Base-by-base conservation (phyloP, 768 basidiomycete genomes). In the Erythrobasidium yunnanense region DNA sequence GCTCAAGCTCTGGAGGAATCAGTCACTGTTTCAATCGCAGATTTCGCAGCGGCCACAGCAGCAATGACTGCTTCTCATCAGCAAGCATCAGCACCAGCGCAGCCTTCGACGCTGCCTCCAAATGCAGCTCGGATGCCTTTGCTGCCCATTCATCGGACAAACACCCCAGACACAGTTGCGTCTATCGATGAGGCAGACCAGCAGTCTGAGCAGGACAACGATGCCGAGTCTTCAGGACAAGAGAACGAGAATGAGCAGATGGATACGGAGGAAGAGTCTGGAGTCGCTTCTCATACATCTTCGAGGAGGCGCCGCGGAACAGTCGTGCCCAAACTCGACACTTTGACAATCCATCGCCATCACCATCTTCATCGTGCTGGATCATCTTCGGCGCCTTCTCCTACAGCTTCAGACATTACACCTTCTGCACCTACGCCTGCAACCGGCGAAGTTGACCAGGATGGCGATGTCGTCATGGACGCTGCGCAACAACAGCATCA, bases 401-500 rank as follows among this genome's bases (percentile, higher is more conserved):
- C 23, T 15, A 22, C 49, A 11, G 49, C 13, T 25, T 13, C 13
- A 11, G 15, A n/a, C 20, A 17, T 30, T 30, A 30, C 25, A 23
- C 25, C 11, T 29, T n/a, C 52, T 20, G 15, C 27, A 7, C 5
- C 18, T 20, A 7, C 13, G 25, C 7, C 91, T 73, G 86, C 86
- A 54, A 86, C 87, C 50, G 84, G 80, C 25, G 86, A 87, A 56
- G 80, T 79, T 1, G 82, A 82, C 55, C 81, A 82, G 78, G 82
- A 75, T 22, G 58, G 71, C 34, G 76, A 74, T 27, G 67, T 66
- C 52, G 33, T 42, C n/a, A 42, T 42, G 38, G 38, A n/a, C n/a
- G 11, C 38, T 42, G 38, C 11, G 11, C 11, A n/a, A 11, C 11
- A 42, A 42, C 38, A 42, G 57, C 33, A 4, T n/a, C n/a, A n/a